A percentile compares a stretch with the other conserved stretches of the same genome.
phyloP scores from a whole-genome alignment of 306 rosid genomes.

The Castanospermum australe region DNA sequence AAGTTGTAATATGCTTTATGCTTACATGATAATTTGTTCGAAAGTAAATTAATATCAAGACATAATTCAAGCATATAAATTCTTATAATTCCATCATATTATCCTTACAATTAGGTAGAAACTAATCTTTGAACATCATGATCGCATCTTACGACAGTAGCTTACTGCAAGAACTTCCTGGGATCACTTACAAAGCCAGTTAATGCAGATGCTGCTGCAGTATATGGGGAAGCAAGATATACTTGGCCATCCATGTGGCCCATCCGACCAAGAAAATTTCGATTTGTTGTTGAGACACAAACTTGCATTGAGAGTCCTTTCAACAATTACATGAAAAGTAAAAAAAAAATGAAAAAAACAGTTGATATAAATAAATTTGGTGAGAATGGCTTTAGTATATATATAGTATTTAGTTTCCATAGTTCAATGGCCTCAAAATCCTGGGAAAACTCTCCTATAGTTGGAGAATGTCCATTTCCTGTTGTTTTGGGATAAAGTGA shows the following conservation, averaged over 20 bases:
- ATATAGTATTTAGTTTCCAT: too few species aligned
- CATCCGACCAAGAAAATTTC: constrained; percentile 91
- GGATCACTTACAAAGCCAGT: constrained; percentile 88
- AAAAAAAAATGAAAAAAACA: background rate
- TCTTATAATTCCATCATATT: background rate
- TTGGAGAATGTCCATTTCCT: too few species aligned
- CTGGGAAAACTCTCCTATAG: too few species aligned
- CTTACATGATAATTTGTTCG: background rate
- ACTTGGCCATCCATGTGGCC: constrained; percentile 87
- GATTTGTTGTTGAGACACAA: constrained; percentile 62
- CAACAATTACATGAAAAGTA: background rate
- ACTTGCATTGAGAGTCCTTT: constrained; percentile 47
- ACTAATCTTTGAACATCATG: background rate
- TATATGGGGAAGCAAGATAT: constrained; percentile 86
- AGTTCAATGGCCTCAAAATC: too few species aligned
- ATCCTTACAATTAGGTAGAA: constrained; percentile 11
- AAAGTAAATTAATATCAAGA: background rate
- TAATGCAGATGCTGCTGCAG: constrained; percentile 94
- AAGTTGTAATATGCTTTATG: background rate
- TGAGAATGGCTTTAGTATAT: too few species aligned
- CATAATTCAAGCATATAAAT: background rate
- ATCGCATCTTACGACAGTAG: background rate
- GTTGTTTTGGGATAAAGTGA: too few species aligned
- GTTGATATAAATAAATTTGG: background rate
- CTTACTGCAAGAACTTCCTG: constrained; percentile 66